Conservation (phyloP, 768 basidiomycete species). For the Cystobasidium onofrii region DNA sequence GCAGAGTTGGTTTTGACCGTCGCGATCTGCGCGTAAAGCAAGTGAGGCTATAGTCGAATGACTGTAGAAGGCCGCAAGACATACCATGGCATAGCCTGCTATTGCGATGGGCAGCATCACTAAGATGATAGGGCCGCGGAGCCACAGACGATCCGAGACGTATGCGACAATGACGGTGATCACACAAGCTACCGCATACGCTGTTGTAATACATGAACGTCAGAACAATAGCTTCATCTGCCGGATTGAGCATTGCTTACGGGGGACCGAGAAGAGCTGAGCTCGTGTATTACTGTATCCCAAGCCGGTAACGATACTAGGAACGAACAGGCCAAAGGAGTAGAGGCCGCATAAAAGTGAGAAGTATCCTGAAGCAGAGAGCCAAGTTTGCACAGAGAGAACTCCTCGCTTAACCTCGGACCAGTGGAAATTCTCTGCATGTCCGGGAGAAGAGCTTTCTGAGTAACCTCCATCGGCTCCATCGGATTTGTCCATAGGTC, state of each 20-base stretch:
- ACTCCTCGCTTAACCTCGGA: constrained; percentile 17
- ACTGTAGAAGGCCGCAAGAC: not conserved
- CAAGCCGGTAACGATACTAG: constrained; percentile 7
- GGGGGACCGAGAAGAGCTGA: constrained; percentile 19
- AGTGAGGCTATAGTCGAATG: not conserved
- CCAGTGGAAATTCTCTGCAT: not conserved
- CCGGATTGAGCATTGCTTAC: not conserved
- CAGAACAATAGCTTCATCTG: not conserved
- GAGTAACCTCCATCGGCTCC: not conserved
- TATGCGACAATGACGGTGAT: constrained; percentile 17
- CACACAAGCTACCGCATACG: constrained; percentile 2
- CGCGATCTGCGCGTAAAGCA: not conserved
- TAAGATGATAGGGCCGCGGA: constrained; percentile 15
- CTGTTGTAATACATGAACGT: not conserved
- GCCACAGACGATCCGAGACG: not conserved
- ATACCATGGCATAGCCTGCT: constrained; percentile 9
- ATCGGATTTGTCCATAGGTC: not conserved
- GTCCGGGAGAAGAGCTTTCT: not conserved
- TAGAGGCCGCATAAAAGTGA: constrained; percentile 15
- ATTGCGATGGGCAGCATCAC: constrained; percentile 18
- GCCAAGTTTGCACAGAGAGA: constrained; percentile 21
- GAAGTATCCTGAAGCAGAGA: constrained; percentile 25
- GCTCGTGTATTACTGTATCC: constrained; percentile 19
- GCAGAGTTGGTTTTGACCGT: constrained; percentile 9
- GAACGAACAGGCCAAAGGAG: constrained; percentile 15